These are phyloP conservation scores for Ilyonectria sp. DNA, from an alignment of 2,329 filamentous ascomycete species.

Conservation along the genomic window DNA sequence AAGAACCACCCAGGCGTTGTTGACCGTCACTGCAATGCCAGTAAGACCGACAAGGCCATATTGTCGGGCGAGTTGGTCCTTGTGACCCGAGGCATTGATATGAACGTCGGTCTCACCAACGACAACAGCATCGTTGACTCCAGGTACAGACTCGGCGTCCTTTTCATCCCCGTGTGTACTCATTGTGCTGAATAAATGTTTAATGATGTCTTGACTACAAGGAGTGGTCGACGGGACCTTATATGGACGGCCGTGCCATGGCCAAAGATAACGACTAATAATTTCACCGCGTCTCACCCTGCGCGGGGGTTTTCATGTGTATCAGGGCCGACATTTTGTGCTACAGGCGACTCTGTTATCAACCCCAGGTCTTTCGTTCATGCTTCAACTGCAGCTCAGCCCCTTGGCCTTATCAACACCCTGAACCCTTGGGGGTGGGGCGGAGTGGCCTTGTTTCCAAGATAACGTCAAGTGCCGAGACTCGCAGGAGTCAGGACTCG, in stretches of 20 bases:
- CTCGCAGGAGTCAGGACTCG: not conserved
- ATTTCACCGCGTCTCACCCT: too few species aligned
- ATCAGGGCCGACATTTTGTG: too few species aligned
- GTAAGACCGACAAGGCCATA: conserved; percentile 45
- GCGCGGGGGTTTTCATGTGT: too few species aligned
- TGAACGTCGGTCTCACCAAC: conserved; percentile 28
- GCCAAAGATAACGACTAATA: too few species aligned
- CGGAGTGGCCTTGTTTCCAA: conserved; percentile 7
- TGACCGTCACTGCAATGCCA: conserved; percentile 46
- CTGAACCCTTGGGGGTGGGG: conserved; percentile 12
- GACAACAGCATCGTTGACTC: conserved; percentile 29
- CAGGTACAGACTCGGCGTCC: conserved; percentile 16
- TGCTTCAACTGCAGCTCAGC: too few species aligned
- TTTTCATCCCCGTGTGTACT: conserved; percentile 28
- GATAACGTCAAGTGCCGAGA: not conserved
- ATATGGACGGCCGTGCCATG: not conserved
- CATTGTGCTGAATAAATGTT: not conserved
- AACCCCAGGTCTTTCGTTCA: too few species aligned
- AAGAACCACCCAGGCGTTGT: conserved; percentile 47
- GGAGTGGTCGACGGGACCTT: not conserved
- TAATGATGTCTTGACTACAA: too few species aligned
- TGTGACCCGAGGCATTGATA: conserved; percentile 41
- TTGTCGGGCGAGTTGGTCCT: conserved; percentile 42
- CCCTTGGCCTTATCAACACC: too few species aligned
- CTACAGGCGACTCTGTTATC: too few species aligned